These are phyloP conservation scores for Postia placenta DNA, from an alignment of 768 basidiomycete genomes.

Conservation along the genomic window DNA sequence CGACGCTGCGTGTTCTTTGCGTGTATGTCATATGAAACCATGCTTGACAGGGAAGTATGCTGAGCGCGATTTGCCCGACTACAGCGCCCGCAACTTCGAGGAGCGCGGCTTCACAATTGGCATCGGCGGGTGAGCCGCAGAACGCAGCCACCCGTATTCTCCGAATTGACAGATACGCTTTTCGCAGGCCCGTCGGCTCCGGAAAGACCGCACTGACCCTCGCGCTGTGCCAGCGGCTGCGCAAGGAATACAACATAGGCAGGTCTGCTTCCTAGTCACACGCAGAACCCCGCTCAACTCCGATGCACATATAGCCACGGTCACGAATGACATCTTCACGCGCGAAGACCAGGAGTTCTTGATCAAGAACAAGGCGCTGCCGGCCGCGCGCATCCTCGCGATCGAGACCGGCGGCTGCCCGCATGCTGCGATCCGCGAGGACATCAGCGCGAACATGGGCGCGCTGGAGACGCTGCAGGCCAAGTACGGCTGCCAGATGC, in stretches of 20 bases:
- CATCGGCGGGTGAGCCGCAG: constrained; percentile 79
- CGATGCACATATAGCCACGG: constrained; percentile 54
- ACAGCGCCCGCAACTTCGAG: constrained; percentile 72
- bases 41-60: constrained; percentile 72
- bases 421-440: constrained; percentile 96
- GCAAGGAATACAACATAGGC: constrained; percentile 91
- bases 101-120: constrained; percentile 96
- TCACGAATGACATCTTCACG: constrained; percentile 99
- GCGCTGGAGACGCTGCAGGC: constrained; percentile 93
- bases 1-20: not conserved
- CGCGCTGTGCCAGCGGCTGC: constrained; percentile 76
- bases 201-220: constrained; percentile 95
- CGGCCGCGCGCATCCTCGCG: constrained; percentile 79
- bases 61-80: constrained; percentile 91
- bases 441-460: constrained; percentile 95
- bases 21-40: not conserved
- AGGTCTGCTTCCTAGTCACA: constrained; percentile 15
- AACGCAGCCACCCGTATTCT: not conserved
- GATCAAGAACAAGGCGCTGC: constrained; percentile 86
- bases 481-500: constrained; percentile 81
- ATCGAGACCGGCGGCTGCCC: constrained; percentile 99
- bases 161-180: not conserved
- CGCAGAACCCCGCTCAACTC: not conserved
- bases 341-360: constrained; percentile 97
- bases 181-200: constrained; percentile 85